Percentiles rank a stretch among this genome's conserved stretches.
Evolutionary conservation across 768 basidiomycete genomes (phyloP).

Genomic region (Rhizopogon rudus): DNA sequence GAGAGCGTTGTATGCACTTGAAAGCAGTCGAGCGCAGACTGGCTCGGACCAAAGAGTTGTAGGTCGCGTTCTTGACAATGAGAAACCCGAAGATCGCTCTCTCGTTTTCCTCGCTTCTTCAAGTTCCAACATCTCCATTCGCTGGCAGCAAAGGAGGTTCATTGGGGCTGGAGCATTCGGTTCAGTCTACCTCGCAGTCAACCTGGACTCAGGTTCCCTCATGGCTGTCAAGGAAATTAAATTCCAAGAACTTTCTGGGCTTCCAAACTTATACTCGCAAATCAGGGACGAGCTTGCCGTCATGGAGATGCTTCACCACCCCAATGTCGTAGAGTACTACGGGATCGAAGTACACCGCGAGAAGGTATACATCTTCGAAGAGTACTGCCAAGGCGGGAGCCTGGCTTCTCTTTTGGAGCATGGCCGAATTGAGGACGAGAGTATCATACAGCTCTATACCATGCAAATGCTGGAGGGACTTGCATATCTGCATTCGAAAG

Average conservation of each 20-base stretch:
- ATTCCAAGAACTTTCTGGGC: conserved; percentile 87
- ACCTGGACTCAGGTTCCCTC: conserved; percentile 89
- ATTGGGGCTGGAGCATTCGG: conserved; percentile 99
- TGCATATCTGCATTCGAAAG: conserved; percentile 87
- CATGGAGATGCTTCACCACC: conserved; percentile 97
- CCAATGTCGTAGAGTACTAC: conserved; percentile 97
- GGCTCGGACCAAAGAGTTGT: conserved; percentile 70
- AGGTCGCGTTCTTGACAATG: conserved; percentile 91
- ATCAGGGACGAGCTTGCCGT: conserved; percentile 95
- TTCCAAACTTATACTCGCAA: conserved; percentile 84
- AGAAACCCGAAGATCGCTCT: conserved; percentile 90
- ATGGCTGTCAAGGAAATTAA: conserved; percentile 99
- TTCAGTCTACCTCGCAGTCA: conserved; percentile 98
- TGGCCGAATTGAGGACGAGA: conserved; percentile 94
- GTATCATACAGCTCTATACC: conserved; percentile 91
- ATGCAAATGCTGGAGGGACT: conserved; percentile 96
- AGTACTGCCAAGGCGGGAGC: conserved; percentile 96
- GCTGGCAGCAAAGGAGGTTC: conserved; percentile 98
- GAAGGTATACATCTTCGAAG: conserved; percentile 98
- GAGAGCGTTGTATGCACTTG: conserved; percentile 56
- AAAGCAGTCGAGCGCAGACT: conserved; percentile 53
- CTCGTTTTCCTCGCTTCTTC: conserved; percentile 92
- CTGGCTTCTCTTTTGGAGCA: conserved; percentile 84
- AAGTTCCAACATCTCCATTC: conserved; percentile 91
- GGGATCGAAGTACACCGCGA: conserved; percentile 99